Evolutionary conservation across 495 filamentous ascomycete species (phyloP).

Genomic region (Penicillium desertorum): DNA sequence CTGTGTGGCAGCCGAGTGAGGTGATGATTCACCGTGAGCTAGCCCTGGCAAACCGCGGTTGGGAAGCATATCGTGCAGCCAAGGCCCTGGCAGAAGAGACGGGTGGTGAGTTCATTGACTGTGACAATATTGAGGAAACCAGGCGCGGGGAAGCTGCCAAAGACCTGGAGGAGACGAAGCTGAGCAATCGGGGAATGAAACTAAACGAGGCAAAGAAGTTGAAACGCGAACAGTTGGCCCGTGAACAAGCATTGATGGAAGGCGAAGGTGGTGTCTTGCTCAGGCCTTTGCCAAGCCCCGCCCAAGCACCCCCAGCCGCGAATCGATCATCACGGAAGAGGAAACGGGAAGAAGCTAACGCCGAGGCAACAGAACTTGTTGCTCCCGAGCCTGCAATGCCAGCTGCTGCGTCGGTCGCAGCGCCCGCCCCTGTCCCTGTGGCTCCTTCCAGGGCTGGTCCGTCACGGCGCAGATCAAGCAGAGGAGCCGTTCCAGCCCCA

Average conservation of each 20-base stretch:
- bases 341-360: conserved; percentile 24
- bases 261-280: conserved; percentile 21
- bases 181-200: conserved; percentile 87
- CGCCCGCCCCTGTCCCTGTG: background rate
- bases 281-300: conserved; percentile 13
- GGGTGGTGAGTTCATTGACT: conserved; percentile 63
- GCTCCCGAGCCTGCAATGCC: background rate
- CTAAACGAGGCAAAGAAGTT: conserved; percentile 90
- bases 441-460: conserved; percentile 5
- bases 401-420: conserved; percentile 3
- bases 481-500: conserved; percentile 50
- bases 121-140: conserved; percentile 50
- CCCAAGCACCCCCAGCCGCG: conserved; percentile 16
- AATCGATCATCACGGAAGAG: conserved; percentile 32
- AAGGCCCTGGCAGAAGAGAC: conserved; percentile 66
- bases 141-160: conserved; percentile 51
- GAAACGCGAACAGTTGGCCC: conserved; percentile 69
- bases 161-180: conserved; percentile 45
- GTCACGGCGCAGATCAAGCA: conserved; percentile 23
- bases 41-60: conserved; percentile 70
- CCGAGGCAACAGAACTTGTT: conserved; percentile 1
- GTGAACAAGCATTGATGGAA: conserved; percentile 57
- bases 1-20: conserved; percentile 89
- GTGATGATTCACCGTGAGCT: conserved; percentile 95
- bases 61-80: conserved; percentile 68